These are phyloP conservation scores for Penicillium malachiteum DNA, from an alignment of 495 filamentous ascomycete genomes.

Conservation along the genomic window DNA sequence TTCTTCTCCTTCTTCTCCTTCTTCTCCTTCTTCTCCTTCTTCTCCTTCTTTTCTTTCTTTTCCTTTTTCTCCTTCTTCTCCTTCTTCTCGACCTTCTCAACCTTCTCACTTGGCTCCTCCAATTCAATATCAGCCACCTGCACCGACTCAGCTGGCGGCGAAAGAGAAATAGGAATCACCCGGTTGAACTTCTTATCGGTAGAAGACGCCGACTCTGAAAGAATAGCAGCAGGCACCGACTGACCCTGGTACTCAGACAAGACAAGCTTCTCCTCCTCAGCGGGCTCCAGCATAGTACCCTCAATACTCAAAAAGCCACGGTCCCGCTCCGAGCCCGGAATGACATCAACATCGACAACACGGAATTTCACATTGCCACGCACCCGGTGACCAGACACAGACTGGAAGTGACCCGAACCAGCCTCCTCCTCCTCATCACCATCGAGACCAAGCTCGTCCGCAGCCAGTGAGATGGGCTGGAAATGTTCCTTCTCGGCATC, in stretches of 20 bases:
- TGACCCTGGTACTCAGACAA: conserved; percentile 39
- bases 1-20: conserved; percentile 25
- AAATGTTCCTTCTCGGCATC: conserved; percentile 46
- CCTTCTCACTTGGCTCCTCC: conserved; percentile 18
- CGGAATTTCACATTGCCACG: conserved; percentile 60
- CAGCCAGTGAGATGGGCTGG: conserved; percentile 34
- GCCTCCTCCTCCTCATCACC: conserved; percentile 35
- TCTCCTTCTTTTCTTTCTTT: conserved; percentile 25
- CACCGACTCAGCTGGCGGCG: conserved; percentile 10
- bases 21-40: conserved; percentile 24
- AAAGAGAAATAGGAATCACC: conserved; percentile 22
- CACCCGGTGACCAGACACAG: conserved; percentile 60
- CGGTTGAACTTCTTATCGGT: conserved; percentile 11
- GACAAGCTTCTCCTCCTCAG: conserved; percentile 43
- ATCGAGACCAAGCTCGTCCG: conserved; percentile 33
- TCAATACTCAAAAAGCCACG: conserved; percentile 66
- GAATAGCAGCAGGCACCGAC: conserved; percentile 20
- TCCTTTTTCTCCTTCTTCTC: conserved; percentile 20
- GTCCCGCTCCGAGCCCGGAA: conserved; percentile 55
- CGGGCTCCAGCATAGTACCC: conserved; percentile 60
- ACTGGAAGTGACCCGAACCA: conserved; percentile 57
- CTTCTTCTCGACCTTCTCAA: conserved; percentile 23
- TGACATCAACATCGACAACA: conserved; percentile 63
- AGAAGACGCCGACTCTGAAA: not conserved
- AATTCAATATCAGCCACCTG: conserved; percentile 19